phyloP scores from a whole-genome alignment of 129 eudicot species.

The Artemisia argyi region DNA sequence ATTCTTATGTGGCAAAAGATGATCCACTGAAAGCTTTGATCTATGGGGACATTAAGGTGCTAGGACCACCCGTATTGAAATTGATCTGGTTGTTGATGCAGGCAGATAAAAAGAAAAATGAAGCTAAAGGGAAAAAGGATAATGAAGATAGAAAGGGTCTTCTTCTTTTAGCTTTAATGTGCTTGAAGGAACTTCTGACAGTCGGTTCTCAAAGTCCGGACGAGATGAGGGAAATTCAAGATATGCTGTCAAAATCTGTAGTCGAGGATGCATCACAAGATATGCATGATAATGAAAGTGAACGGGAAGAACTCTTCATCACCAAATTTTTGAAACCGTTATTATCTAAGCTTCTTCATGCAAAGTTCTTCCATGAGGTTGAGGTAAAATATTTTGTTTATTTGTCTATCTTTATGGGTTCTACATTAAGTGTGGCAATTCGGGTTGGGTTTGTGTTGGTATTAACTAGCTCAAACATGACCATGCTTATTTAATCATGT shows the following conservation, averaged over 20 bases:
- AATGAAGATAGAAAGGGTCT: constrained; percentile 55
- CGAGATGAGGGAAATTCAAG: constrained; percentile 44
- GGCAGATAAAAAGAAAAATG: constrained; percentile 42
- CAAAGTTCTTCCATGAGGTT: constrained; percentile 63
- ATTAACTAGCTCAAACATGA: too few relatives aligned
- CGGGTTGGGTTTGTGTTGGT: too few relatives aligned
- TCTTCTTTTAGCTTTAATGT: constrained; percentile 49
- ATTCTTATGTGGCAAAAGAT: constrained; percentile 45
- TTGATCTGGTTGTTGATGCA: constrained; percentile 49
- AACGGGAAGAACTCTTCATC: constrained; percentile 42
- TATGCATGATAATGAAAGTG: constrained; percentile 23
- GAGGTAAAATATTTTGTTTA: constrained; percentile 48
- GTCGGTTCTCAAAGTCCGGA: constrained; percentile 39
- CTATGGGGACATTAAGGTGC: constrained; percentile 61
- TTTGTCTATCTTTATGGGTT: neutral
- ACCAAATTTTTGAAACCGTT: constrained; percentile 54
- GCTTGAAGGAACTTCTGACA: constrained; percentile 57
- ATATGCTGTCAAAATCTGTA: constrained; percentile 43
- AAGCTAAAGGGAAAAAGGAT: constrained; percentile 48
- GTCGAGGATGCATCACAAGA: neutral
- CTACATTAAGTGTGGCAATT: too few relatives aligned
- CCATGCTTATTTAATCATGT: too few relatives aligned
- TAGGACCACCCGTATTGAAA: constrained; percentile 64
- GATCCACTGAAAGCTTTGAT: constrained; percentile 57
- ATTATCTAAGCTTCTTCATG: constrained; percentile 55